phyloP scores from a whole-genome alignment of 2,329 filamentous ascomycete genomes.

The Exophiala sp. region DNA sequence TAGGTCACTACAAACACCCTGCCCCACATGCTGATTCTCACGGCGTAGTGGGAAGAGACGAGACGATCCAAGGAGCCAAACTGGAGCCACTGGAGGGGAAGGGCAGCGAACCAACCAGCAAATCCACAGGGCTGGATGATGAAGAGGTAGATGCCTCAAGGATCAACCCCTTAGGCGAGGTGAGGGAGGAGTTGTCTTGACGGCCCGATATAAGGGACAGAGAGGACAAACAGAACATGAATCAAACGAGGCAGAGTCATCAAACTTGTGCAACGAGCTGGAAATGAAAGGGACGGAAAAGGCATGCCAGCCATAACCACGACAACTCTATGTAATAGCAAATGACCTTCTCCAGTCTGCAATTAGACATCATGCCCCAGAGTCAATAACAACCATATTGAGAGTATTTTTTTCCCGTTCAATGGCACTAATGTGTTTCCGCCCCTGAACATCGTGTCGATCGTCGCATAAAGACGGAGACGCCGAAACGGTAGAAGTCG shows the following conservation, averaged over 20 bases:
- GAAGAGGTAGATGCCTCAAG: slow-evolving; percentile 26
- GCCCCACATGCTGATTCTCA: slow-evolving; percentile 28
- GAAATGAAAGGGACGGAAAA: too few relatives aligned
- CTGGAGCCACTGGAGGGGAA: slow-evolving; percentile 26
- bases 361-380: too few relatives aligned
- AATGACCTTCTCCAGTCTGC: too few relatives aligned
- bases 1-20: slow-evolving; percentile 26
- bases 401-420: too few relatives aligned
- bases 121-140: slow-evolving; percentile 26
- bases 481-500: not conserved
- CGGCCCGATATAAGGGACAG: not conserved
- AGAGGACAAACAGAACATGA: not conserved
- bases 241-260: not conserved
- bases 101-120: not conserved
- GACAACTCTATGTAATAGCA: too few relatives aligned
- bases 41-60: slow-evolving; percentile 28
- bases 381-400: too few relatives aligned
- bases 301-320: too few relatives aligned
- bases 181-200: slow-evolving; percentile 33
- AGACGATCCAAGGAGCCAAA: slow-evolving; percentile 29
- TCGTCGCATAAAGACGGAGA: not conserved
- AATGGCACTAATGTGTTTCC: not conserved
- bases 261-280: too few relatives aligned
- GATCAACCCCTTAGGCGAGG: slow-evolving; percentile 30
- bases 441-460: not conserved